These are phyloP conservation scores for Tubosaeta sp. DNA, from an alignment of 768 basidiomycete genomes.

Conservation along the genomic window DNA sequence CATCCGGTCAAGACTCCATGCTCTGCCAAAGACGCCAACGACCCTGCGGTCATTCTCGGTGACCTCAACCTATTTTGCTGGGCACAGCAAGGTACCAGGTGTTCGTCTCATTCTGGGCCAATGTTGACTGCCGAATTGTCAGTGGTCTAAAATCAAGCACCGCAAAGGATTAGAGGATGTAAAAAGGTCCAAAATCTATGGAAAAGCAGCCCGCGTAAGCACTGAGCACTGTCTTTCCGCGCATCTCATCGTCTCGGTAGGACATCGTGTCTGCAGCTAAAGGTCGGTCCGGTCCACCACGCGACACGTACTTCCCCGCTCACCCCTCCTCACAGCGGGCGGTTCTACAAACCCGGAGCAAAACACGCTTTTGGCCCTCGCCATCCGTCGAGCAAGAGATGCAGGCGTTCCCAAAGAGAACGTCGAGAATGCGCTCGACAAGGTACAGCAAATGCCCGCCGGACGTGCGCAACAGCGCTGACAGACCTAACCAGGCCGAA, in stretches of 20 bases:
- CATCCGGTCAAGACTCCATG: neutral
- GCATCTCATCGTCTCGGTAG: constrained; percentile 30
- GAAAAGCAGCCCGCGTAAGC: constrained; percentile 52
- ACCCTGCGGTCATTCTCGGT: constrained; percentile 23
- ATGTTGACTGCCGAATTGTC: constrained; percentile 3
- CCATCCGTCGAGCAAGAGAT: constrained; percentile 52
- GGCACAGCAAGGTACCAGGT: constrained; percentile 38
- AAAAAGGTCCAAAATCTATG: constrained; percentile 54
- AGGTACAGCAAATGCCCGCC: constrained; percentile 32
- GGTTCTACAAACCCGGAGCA: constrained; percentile 51
- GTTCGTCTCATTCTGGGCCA: neutral
- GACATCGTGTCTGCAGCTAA: constrained; percentile 60
- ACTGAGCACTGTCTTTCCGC: neutral
- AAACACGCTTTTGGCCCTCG: constrained; percentile 50
- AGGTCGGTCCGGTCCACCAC: constrained; percentile 35
- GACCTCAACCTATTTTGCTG: constrained; percentile 27
- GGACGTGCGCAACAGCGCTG: neutral
- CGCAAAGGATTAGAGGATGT: constrained; percentile 63
- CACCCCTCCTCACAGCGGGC: constrained; percentile 38
- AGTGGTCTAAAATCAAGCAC: constrained; percentile 80
- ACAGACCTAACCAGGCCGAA: constrained; percentile 34
- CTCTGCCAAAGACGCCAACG: constrained; percentile 2
- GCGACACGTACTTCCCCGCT: neutral
- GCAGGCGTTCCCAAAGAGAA: constrained; percentile 66
- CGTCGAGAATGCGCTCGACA: constrained; percentile 57